These are phyloP conservation scores for Phytophthora chlamydospora DNA, from an alignment of 352 stramenopile genomes.

Conservation along the genomic window DNA sequence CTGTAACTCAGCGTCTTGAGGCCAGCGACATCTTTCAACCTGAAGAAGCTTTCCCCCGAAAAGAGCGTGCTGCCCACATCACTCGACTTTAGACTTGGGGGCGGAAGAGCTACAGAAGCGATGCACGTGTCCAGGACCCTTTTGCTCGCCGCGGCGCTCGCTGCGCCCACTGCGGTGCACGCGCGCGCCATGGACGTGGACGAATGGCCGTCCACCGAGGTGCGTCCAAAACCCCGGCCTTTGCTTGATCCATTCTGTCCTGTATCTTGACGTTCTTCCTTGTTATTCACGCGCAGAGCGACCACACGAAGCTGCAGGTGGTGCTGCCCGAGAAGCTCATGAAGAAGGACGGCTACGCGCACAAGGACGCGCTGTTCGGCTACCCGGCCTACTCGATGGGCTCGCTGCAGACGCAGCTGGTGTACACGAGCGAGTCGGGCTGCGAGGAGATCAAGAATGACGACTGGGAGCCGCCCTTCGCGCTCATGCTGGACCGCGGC, in stretches of 20 bases:
- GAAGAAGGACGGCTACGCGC: slow-evolving; percentile 93
- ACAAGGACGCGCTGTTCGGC: slow-evolving; percentile 97
- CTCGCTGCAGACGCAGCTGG: slow-evolving; percentile 88
- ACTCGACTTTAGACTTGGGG: slow-evolving; percentile 30
- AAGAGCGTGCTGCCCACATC: slow-evolving; percentile 14
- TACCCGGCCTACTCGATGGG: slow-evolving; percentile 93
- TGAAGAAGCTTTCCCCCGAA: slow-evolving; percentile 34
- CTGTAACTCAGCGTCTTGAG: too few relatives aligned
- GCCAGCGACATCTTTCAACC: slow-evolving; percentile 26
- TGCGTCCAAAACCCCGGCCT: slow-evolving; percentile 24
- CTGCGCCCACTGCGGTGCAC: slow-evolving; percentile 18
- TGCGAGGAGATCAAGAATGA: slow-evolving; percentile 82
- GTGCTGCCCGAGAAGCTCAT: slow-evolving; percentile 89
- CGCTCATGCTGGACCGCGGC: slow-evolving; percentile 96
- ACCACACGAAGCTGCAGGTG: slow-evolving; percentile 91
- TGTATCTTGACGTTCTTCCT: slow-evolving; percentile 16
- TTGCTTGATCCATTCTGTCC: not conserved
- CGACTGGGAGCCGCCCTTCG: slow-evolving; percentile 93
- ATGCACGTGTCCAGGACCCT: slow-evolving; percentile 29
- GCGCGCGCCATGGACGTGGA: slow-evolving; percentile 78
- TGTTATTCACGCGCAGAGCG: slow-evolving; percentile 48
- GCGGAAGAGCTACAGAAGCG: slow-evolving; percentile 26
- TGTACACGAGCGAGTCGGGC: slow-evolving; percentile 84
- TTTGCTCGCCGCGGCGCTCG: slow-evolving; percentile 30
- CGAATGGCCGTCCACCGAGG: slow-evolving; percentile 83